Evolutionary conservation across 371 early-diverging fungal species (phyloP).

Genomic region (Mortierella sp.): DNA sequence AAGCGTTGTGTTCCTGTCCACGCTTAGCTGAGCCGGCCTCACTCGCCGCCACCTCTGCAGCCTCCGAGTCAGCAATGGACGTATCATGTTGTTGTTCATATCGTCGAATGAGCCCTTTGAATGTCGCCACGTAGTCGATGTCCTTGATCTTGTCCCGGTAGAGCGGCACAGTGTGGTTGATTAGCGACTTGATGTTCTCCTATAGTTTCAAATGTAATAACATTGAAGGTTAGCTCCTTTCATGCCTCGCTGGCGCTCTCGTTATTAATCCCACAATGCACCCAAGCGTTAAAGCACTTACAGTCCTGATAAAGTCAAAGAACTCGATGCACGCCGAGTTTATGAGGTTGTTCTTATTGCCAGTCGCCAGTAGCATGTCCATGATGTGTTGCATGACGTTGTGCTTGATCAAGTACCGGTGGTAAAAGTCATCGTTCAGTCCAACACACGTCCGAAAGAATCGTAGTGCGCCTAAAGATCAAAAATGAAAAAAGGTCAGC

Average conservation of each 20-base stretch:
- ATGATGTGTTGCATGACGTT: slow-evolving; percentile 78
- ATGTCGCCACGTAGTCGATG: slow-evolving; percentile 74
- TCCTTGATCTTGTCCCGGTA: slow-evolving; percentile 72
- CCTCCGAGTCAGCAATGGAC: slow-evolving; percentile 42
- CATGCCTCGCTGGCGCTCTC: not conserved
- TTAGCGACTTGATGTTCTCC: slow-evolving; percentile 78
- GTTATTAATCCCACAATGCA: not conserved
- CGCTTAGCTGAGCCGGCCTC: slow-evolving; percentile 39
- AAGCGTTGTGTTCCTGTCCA: slow-evolving; percentile 62
- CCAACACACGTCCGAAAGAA: slow-evolving; percentile 84
- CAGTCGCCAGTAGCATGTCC: slow-evolving; percentile 71
- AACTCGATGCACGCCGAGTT: slow-evolving; percentile 92
- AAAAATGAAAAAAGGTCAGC: not conserved
- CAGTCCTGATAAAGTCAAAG: slow-evolving; percentile 83
- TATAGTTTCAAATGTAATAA: slow-evolving; percentile 13
- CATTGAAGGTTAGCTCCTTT: not conserved
- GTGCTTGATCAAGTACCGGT: slow-evolving; percentile 74
- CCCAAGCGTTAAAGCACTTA: slow-evolving; percentile 38
- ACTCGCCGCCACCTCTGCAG: slow-evolving; percentile 33
- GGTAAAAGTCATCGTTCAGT: slow-evolving; percentile 83
- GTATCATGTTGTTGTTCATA: slow-evolving; percentile 76
- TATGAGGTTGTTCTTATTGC: slow-evolving; percentile 81
- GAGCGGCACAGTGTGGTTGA: slow-evolving; percentile 79
- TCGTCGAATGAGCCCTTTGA: slow-evolving; percentile 65
- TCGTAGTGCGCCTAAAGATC: slow-evolving; percentile 76